phyloP scores from a whole-genome alignment of 352 stramenopile species.

The Pelagophyceae sp. region DNA sequence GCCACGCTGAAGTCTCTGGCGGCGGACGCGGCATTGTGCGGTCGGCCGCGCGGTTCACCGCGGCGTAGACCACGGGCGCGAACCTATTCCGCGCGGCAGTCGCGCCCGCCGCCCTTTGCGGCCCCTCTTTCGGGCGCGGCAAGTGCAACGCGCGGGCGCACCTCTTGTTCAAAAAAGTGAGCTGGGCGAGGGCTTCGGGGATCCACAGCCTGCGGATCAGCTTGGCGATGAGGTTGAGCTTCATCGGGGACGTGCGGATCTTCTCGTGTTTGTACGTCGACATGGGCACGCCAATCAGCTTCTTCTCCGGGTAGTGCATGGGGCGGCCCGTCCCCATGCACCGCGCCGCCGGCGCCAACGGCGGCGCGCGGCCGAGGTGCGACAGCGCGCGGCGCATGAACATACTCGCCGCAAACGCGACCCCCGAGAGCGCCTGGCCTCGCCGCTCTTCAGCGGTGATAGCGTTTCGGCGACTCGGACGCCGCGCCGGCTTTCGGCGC shows the following conservation, averaged over 20 bases:
- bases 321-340: neutral
- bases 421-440: too few species aligned
- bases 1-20: too few species aligned
- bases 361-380: neutral
- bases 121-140: neutral
- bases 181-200: conserved; percentile 16
- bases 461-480: too few species aligned
- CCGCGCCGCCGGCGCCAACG: too few species aligned
- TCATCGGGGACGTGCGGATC: conserved; percentile 17
- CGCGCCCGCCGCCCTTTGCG: too few species aligned
- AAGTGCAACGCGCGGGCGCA: neutral
- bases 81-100: too few species aligned
- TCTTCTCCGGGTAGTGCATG: neutral
- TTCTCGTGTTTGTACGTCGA: neutral
- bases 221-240: conserved; percentile 19
- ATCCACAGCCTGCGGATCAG: conserved; percentile 16
- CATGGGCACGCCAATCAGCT: neutral
- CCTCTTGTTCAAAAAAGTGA: conserved; percentile 23
- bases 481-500: too few species aligned
- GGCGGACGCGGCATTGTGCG: too few species aligned
- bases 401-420: too few species aligned
- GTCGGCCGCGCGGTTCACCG: neutral
- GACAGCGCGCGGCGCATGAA: neutral
- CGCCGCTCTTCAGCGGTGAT: too few species aligned
- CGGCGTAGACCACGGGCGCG: neutral